Base-by-base conservation (phyloP, 345 rosid species). In the Capsella bursapastoris region DNA sequence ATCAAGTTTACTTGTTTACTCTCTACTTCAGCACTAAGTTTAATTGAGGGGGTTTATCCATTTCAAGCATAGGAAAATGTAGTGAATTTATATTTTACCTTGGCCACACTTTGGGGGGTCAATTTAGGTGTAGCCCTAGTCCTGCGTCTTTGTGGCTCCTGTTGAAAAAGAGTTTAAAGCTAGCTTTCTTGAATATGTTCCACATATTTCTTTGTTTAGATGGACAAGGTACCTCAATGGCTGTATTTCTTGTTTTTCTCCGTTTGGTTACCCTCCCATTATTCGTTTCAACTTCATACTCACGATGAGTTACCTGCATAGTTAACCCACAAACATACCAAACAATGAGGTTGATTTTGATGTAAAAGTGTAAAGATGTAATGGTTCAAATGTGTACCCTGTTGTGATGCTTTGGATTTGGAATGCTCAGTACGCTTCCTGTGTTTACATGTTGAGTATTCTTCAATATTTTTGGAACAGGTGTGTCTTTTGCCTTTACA, bases 131-230 rank as follows among this genome's bases (percentile, higher is more conserved):
- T 44, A 50, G 16, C 16, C 68, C 68, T 63, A 63, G 52, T 63
- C 34, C 68, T 63, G 25, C 68, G 53, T 63, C 52, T 63, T 29
- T 63, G 68, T 63, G 68, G 53, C 40, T 45, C 52, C 68, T 63
- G 68, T 44, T 14, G 14, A 34, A 63, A 43, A 28, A 27, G 6
- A 63, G 31, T 43, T 25, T 28, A 44, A 63, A 44, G 25, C 38
- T 63, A 45, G n/a, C 2, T 63, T n/a, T 63, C 68, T 63, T 44
- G 53, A 29, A n/a, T 44, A 44, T 44, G 1, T 43, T 43, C 53
- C 27, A 29, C n/a, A 58, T 10, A 49, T 16, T 48, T 49, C 53
- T 49, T 22, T 49, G 53, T 49, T 49, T 49, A 2, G 68, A 44
- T 63, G 27, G 68, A 44, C 0, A 44, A 45, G 27, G 1, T 63